Base-by-base conservation (phyloP, 441 rosid genomes). In the Croton laevigatus region DNA sequence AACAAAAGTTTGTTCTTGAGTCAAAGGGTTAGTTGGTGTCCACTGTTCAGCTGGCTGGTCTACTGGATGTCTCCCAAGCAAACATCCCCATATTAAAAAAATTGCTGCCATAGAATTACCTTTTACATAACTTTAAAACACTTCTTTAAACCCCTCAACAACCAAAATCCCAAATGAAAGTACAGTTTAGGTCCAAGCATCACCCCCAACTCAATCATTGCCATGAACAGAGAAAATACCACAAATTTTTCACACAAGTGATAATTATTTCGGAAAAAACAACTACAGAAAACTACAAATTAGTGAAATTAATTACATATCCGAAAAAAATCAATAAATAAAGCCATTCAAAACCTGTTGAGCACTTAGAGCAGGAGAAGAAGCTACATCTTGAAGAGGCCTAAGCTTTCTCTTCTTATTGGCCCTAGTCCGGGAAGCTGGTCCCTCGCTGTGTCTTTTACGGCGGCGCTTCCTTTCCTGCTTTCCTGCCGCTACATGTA, bases 361-460 rank as follows among this genome's bases (percentile, higher is more conserved):
- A 42, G 77, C 69, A 74, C 37, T 64, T 58, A n/a, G 20, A 52
- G 57, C 19, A 16, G 71, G 68, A 79, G 68, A 17, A 49, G 76
- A 40, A 68, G 75, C 66, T 38, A 79, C 82, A 77, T 82, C 82
- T 34, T 78, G 81, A 63, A 77, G 81, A n/a, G 84, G 80, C 42
- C 66, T 76, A 54, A 79, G 81, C 68, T 86, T 84, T 75, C 80
- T 78, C 82, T 63, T 82, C 83, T 72, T 82, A 78, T 81, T 75
- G 68, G 72, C 73, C 55, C 81, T 78, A 23, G 85, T 75, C 70
- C 75, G 59, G 14, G 85, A 67, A 46, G 81, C 74, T 66, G 81
- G 82, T 42, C 82, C 86, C 61, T 59, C 62, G 64, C n/a, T 11
- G 34, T 44, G 53, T 45, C 23, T 53, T 59, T 49, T 58, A 59